These are phyloP conservation scores for Leptosphaerulina australis DNA, from an alignment of 2,329 filamentous ascomycete genomes.

Conservation along the genomic window DNA sequence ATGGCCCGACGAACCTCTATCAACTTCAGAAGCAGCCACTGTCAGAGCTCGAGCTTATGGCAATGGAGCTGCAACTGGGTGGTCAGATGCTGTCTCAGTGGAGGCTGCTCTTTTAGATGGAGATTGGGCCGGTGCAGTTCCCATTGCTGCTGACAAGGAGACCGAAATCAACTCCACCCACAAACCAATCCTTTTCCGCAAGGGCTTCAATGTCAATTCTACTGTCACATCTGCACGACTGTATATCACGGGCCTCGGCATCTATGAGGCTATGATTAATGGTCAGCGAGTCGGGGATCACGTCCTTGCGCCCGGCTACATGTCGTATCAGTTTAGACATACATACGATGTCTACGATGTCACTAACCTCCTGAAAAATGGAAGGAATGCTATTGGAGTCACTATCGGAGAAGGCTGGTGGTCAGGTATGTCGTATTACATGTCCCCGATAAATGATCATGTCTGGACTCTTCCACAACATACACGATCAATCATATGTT, in stretches of 20 bases:
- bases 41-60: conserved; percentile 41
- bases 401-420: conserved; percentile 59
- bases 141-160: conserved; percentile 26
- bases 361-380: neutral
- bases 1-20: conserved; percentile 51
- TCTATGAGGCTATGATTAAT: conserved; percentile 27
- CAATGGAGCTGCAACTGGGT: conserved; percentile 26
- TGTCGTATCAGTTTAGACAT: conserved; percentile 58
- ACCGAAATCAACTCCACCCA: conserved; percentile 30
- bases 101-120: conserved; percentile 45
- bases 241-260: conserved; percentile 25
- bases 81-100: conserved; percentile 37
- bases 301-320: conserved; percentile 58
- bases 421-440: conserved; percentile 40
- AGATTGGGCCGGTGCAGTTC: conserved; percentile 43
- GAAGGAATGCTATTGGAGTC: conserved; percentile 51
- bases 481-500: conserved; percentile 19
- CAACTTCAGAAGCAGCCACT: conserved; percentile 33
- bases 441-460: neutral
- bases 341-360: conserved; percentile 59
- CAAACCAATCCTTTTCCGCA: conserved; percentile 47
- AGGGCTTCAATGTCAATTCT: conserved; percentile 24
- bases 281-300: conserved; percentile 23
- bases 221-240: conserved; percentile 14
- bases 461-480: conserved; percentile 37